Evolutionary conservation across 345 rosid species (phyloP), one percentile per base, ranked within the genome.

Genomic region (Viola odorata): DNA sequence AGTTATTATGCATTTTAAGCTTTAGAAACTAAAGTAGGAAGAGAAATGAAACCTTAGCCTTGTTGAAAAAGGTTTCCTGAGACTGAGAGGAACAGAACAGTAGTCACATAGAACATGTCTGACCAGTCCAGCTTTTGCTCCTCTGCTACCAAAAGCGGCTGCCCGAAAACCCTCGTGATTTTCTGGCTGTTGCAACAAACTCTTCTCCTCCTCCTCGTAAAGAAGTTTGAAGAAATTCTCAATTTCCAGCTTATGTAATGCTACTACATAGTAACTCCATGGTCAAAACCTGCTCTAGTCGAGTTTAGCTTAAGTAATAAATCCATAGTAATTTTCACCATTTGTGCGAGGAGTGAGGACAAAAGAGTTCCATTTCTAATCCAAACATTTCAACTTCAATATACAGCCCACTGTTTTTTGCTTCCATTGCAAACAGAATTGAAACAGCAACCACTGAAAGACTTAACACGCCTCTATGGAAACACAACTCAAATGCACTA

Each of bases 91-190:
- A 54, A 75, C 57, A 5, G 81, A 54, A 75, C 57, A 5, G 81
- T 82, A 14, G 76, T 71, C 8, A 75, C 17, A 49, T 47, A 71
- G 63, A 83, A 83, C 84, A 80, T 73, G 48, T 83, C 84, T 8
- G 75, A 75, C 87, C 87, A 83, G 52, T 80, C 84, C n/a, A 83
- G 74, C 64, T 80, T 83, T 66, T 83, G 84, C 52, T 83, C 83
- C 37, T 80, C 78, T 4, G 81, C 80, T 6, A 60, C 71, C 47
- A 83, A 84, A 52, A 83, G 67, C 7, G 72, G 59, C 67, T 83
- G 84, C 54, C 83, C 87, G 41, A 83, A 83, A 83, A 5, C 87
- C 84, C 51, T 83, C 79, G 0, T 77, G 81, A 61, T 80, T 78
- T 11, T 73, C 78, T 1, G 81, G 75, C 7, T 60, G 67, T 60